Conservation (phyloP, 2,329 filamentous ascomycete species). For the Cytospora mali region DNA sequence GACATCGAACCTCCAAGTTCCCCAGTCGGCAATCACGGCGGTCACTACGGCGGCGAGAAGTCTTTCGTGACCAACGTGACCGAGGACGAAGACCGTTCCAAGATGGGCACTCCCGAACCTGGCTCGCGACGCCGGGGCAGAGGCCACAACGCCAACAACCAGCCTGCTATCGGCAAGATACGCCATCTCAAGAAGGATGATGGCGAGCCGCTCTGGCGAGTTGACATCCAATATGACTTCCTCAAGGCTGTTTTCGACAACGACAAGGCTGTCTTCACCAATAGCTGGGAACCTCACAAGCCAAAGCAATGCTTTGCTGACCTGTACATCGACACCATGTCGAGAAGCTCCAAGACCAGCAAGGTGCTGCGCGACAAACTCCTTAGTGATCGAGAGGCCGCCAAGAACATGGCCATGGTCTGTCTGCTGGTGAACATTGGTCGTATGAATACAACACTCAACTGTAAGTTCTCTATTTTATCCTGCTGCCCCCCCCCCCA, state of each 20-base stretch:
- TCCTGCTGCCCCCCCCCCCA: constrained; percentile 10
- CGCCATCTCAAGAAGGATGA: constrained; percentile 87
- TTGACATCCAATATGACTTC: constrained; percentile 88
- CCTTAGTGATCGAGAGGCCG: constrained; percentile 85
- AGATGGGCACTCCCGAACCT: constrained; percentile 48
- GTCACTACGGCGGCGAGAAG: constrained; percentile 40
- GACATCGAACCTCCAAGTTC: constrained; percentile 52
- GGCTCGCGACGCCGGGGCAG: constrained; percentile 35
- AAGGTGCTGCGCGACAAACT: constrained; percentile 98
- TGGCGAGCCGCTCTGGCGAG: constrained; percentile 82
- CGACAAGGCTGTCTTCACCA: constrained; percentile 77
- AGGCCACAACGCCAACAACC: constrained; percentile 37
- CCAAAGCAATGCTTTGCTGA: constrained; percentile 84
- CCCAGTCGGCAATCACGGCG: constrained; percentile 38
- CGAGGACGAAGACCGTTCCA: constrained; percentile 51
- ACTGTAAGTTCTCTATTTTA: constrained; percentile 64
- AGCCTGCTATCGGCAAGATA: constrained; percentile 64
- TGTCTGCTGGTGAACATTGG: constrained; percentile 96
- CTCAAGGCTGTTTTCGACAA: constrained; percentile 79
- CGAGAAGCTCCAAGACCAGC: constrained; percentile 97
- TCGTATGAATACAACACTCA: constrained; percentile 97
- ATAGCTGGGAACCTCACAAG: constrained; percentile 72
- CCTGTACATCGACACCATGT: constrained; percentile 98
- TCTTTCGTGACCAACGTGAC: constrained; percentile 51
- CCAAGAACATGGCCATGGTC: constrained; percentile 99